Percentiles rank a stretch among this genome's conserved stretches.
Conservation (phyloP, 106 monocot species). For the Acorus gramineus region DNA sequence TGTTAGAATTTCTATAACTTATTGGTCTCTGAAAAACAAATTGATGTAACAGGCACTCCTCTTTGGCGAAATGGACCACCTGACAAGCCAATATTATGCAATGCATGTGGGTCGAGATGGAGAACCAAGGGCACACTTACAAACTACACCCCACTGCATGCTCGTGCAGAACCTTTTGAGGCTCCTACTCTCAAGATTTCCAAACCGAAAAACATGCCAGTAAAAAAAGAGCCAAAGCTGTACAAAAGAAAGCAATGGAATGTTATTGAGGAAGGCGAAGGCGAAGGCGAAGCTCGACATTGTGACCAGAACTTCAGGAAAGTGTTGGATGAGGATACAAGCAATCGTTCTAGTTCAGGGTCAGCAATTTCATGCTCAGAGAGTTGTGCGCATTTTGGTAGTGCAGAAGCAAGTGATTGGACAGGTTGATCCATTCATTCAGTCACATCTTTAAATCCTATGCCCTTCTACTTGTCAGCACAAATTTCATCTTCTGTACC, state of each 20-base stretch:
- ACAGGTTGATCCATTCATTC: conserved; percentile 31
- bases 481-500: no score
- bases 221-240: conserved; percentile 45
- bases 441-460: no score
- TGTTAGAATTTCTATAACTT: neutral
- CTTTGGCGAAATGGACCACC: conserved; percentile 99
- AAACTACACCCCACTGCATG: conserved; percentile 92
- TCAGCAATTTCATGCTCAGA: conserved; percentile 85
- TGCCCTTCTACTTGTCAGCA: no score
- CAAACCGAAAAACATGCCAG: conserved; percentile 32
- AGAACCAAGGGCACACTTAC: conserved; percentile 89
- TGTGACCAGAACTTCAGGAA: conserved; percentile 61
- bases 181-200: conserved; percentile 39
- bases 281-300: conserved; percentile 24
- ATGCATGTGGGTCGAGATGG: conserved; percentile 99
- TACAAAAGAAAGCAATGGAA: conserved; percentile 41
- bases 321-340: conserved; percentile 50
- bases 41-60: conserved; percentile 74
- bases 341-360: conserved; percentile 81
- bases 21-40: neutral
- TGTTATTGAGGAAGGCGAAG: conserved; percentile 17
- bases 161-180: conserved; percentile 49
- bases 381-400: conserved; percentile 78
- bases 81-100: conserved; percentile 95
- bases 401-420: conserved; percentile 53